A percentile compares a stretch with the other conserved stretches of the same genome.
These are phyloP conservation scores for Cyanophora paradoxa DNA, from an alignment of 78 protist species.

Conservation along the genomic window DNA sequence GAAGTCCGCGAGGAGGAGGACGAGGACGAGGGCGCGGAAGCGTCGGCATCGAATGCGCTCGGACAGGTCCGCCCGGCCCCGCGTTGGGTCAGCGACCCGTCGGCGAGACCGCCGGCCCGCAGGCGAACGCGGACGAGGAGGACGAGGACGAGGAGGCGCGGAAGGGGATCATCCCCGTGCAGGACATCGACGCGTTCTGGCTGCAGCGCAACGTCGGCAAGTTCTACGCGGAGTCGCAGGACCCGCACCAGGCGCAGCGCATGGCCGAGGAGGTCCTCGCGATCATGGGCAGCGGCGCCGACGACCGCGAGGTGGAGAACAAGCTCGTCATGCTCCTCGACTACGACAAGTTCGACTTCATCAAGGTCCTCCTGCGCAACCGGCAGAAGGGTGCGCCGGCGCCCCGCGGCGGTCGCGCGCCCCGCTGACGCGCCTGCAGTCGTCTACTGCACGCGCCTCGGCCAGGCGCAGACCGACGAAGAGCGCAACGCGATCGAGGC, in stretches of 20 bases:
- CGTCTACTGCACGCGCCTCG: constrained; percentile 61
- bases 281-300: constrained; percentile 1
- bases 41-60: too few relatives aligned
- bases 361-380: constrained; percentile 46
- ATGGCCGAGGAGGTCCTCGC: constrained; percentile 21
- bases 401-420: too few relatives aligned
- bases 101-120: too few relatives aligned
- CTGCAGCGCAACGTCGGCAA: constrained; percentile 56
- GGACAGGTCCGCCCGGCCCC: too few relatives aligned
- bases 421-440: constrained; percentile 14
- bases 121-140: constrained; percentile 16
- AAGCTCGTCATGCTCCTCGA: constrained; percentile 65
- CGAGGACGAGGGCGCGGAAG: constrained; percentile 26
- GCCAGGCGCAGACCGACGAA: constrained; percentile 53
- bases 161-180: constrained; percentile 24
- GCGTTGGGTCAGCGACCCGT: too few relatives aligned
- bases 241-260: constrained; percentile 10
- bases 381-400: constrained; percentile 5
- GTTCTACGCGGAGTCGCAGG: neutral
- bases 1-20: constrained; percentile 14
- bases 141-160: constrained; percentile 22
- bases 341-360: constrained; percentile 71
- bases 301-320: constrained; percentile 68
- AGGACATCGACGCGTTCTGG: constrained; percentile 69
- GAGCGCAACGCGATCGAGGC: constrained; percentile 56